These are phyloP conservation scores for Thielaviopsis populi DNA, from an alignment of 2,329 filamentous ascomycete genomes.

Conservation along the genomic window DNA sequence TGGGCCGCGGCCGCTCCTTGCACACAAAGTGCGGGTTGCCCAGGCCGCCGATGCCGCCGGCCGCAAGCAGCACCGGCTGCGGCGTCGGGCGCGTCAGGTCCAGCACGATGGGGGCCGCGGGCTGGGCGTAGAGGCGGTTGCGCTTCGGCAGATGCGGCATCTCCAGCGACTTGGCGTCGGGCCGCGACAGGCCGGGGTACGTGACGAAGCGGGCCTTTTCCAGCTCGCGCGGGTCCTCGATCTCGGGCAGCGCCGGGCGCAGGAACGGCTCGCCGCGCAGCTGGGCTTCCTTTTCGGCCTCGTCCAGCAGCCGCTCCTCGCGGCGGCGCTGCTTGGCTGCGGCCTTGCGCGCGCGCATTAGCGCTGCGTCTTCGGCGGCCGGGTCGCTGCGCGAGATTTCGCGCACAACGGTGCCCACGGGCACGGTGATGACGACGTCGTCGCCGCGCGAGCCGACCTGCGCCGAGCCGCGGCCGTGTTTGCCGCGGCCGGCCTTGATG, in stretches of 20 bases:
- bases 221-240: slow-evolving; percentile 27
- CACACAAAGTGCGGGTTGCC: slow-evolving; percentile 90
- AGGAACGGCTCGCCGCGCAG: slow-evolving; percentile 17
- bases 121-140: slow-evolving; percentile 48
- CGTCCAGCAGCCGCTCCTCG: slow-evolving; percentile 25
- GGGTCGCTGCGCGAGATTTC: slow-evolving; percentile 72
- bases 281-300: slow-evolving; percentile 18
- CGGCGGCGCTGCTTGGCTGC: slow-evolving; percentile 24
- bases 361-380: slow-evolving; percentile 45
- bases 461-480: slow-evolving; percentile 59
- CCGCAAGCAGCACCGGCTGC: slow-evolving; percentile 68
- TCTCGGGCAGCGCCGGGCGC: slow-evolving; percentile 8
- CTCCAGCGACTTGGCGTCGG: slow-evolving; percentile 44
- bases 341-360: slow-evolving; percentile 24
- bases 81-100: slow-evolving; percentile 66
- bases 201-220: slow-evolving; percentile 65
- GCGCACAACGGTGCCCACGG: slow-evolving; percentile 77
- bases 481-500: slow-evolving; percentile 60
- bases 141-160: slow-evolving; percentile 39
- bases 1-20: slow-evolving; percentile 56
- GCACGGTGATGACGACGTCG: slow-evolving; percentile 77
- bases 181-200: slow-evolving; percentile 61
- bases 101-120: slow-evolving; percentile 54
- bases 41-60: slow-evolving; percentile 75
- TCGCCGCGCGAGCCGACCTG: slow-evolving; percentile 66